phyloP scores from a whole-genome alignment of 2,329 filamentous ascomycete genomes.

The Beauveria sp. region DNA sequence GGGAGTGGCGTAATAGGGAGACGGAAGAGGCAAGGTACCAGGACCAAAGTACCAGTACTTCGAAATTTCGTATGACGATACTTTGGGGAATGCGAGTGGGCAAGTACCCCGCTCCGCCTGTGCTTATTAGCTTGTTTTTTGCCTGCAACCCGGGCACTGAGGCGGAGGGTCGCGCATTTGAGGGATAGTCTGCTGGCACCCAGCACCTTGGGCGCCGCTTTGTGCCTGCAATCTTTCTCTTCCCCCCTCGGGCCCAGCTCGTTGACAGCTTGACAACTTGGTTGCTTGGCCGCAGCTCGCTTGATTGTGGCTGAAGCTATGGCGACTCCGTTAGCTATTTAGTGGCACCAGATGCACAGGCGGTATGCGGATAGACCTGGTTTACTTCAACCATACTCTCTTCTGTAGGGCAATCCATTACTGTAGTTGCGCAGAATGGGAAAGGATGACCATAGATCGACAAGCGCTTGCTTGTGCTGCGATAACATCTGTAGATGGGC shows the following conservation, averaged over 20 bases:
- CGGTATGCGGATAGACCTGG: background rate
- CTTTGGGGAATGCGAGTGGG: conserved; percentile 26
- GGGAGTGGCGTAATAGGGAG: background rate
- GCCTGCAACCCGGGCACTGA: background rate
- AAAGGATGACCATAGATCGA: background rate
- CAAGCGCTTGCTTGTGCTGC: background rate
- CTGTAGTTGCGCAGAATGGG: background rate
- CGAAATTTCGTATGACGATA: conserved; percentile 28
- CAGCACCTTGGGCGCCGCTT: background rate
- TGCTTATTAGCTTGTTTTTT: conserved; percentile 10
- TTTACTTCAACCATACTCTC: background rate
- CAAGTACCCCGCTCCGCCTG: conserved; percentile 24
- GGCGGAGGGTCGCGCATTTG: background rate
- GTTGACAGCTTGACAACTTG: background rate
- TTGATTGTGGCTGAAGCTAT: conserved; percentile 2
- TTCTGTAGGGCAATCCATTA: background rate
- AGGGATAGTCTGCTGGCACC: conserved; percentile 8
- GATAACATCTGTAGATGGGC: background rate
- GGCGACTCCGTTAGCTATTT: background rate
- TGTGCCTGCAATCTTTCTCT: background rate
- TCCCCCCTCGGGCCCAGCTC: background rate
- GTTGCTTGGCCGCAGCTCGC: background rate
- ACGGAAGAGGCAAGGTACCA: conserved; percentile 20
- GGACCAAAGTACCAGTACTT: conserved; percentile 24
- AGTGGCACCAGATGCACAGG: background rate